Conservation (phyloP, 2,329 filamentous ascomycete genomes). For the Fusarium kyushuense region DNA sequence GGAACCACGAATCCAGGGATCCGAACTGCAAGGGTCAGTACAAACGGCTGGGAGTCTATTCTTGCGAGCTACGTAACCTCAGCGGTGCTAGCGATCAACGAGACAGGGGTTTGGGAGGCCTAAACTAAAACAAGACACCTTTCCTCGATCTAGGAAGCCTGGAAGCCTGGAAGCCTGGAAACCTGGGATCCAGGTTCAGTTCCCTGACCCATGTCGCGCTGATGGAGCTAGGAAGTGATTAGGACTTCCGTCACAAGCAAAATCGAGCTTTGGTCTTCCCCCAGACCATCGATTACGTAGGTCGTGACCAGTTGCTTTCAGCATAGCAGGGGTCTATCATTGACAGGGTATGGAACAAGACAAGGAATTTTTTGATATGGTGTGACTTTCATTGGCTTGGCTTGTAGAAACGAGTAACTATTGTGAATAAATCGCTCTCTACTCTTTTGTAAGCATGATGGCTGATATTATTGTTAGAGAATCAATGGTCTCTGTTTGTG, state of each 20-base stretch:
- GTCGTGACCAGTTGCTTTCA: constrained; percentile 32
- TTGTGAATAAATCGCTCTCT: constrained; percentile 7
- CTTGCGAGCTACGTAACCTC: constrained; percentile 21
- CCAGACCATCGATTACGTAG: constrained; percentile 46
- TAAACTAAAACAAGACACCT: constrained; percentile 23
- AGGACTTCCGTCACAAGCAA: constrained; percentile 26
- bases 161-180: constrained; percentile 17
- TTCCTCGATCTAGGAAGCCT: constrained; percentile 36
- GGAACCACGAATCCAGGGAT: constrained; percentile 7
- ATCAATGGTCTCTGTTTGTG: constrained; percentile 21
- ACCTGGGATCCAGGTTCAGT: constrained; percentile 6
- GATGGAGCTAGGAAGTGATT: constrained; percentile 14
- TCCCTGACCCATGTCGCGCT: constrained; percentile 20
- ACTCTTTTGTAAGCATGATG: not conserved
- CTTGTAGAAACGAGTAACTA: constrained; percentile 5
- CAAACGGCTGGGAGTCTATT: constrained; percentile 11
- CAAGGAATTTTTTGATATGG: constrained; percentile 17
- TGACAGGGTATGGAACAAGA: constrained; percentile 12
- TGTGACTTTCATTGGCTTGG: constrained; percentile 25
- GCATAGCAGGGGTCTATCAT: constrained; percentile 39
- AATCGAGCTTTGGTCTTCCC: constrained; percentile 25
- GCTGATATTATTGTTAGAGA: not conserved
- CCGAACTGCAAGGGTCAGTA: not conserved
- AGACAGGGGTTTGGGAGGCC: constrained; percentile 33
- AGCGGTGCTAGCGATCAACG: constrained; percentile 19